These are phyloP conservation scores for Zygosaccharomyces sapae DNA, from an alignment of 1,139 yeast genomes.

Conservation along the genomic window DNA sequence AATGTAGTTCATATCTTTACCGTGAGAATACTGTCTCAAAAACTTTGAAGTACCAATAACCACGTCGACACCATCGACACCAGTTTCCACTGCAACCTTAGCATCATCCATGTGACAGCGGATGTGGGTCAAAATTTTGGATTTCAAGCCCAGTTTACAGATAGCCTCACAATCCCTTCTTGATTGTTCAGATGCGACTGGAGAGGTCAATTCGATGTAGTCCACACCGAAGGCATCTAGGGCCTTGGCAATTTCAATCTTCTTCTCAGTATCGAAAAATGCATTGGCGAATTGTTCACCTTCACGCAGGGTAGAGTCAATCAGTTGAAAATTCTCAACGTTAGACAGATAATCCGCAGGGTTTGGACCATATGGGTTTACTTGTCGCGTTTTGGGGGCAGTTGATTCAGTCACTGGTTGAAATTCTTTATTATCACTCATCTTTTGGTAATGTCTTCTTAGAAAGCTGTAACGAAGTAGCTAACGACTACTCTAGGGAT, in stretches of 20 bases:
- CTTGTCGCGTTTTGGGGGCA: conserved; percentile 28
- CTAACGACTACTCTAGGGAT: background rate
- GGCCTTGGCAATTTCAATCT: conserved; percentile 96
- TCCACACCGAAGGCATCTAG: conserved; percentile 97
- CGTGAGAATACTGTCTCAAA: conserved; percentile 91
- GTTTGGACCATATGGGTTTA: conserved; percentile 91
- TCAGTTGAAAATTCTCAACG: conserved; percentile 82
- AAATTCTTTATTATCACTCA: conserved; percentile 28
- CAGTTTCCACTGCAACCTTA: conserved; percentile 92
- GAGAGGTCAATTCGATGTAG: conserved; percentile 94
- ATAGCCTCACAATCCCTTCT: conserved; percentile 94
- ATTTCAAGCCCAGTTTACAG: conserved; percentile 92
- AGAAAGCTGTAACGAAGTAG: background rate
- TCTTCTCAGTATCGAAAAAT: conserved; percentile 89
- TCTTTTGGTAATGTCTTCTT: background rate
- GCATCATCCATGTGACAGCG: conserved; percentile 99
- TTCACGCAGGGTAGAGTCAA: conserved; percentile 94
- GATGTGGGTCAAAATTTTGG: conserved; percentile 86
- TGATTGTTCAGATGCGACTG: conserved; percentile 95
- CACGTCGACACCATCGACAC: conserved; percentile 98
- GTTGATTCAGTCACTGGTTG: conserved; percentile 50
- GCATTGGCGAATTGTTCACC: conserved; percentile 99
- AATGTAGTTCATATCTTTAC: conserved; percentile 97
- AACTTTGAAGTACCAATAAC: conserved; percentile 97
- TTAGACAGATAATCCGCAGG: conserved; percentile 90